Evolutionary conservation across 1,284 basidiomycete genomes (phyloP).

Genomic region (Ustilago nuda): DNA sequence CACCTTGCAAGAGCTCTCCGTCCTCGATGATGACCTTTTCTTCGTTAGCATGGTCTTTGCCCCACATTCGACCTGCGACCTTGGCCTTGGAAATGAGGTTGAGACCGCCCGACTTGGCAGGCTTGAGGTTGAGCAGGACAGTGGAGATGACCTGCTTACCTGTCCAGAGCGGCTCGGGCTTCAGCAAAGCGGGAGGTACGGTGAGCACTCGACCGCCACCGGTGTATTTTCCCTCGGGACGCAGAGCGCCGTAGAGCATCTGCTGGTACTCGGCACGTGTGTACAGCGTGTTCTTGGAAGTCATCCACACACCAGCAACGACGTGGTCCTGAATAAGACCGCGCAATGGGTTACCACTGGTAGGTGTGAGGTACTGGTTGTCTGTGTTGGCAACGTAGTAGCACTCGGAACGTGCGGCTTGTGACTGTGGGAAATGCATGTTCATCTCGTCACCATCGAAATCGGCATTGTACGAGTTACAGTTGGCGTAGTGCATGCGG

Average conservation of each 20-base stretch:
- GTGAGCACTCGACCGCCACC: slow-evolving; percentile 80
- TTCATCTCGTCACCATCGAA: slow-evolving; percentile 99
- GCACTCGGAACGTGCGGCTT: slow-evolving; percentile 87
- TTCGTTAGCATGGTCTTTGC: slow-evolving; percentile 74
- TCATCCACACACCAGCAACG: slow-evolving; percentile 99
- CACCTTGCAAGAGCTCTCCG: slow-evolving; percentile 90
- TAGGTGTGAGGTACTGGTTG: slow-evolving; percentile 98
- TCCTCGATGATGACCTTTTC: slow-evolving; percentile 90
- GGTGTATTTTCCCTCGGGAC: slow-evolving; percentile 84
- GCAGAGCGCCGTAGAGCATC: slow-evolving; percentile 91
- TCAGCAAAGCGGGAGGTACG: slow-evolving; percentile 90
- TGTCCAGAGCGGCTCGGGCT: slow-evolving; percentile 91
- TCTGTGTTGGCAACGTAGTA: slow-evolving; percentile 91
- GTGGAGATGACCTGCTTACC: slow-evolving; percentile 90
- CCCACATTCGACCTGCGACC: slow-evolving; percentile 86
- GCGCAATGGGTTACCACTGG: slow-evolving; percentile 95
- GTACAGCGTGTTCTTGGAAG: slow-evolving; percentile 93
- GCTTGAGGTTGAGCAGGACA: slow-evolving; percentile 82
- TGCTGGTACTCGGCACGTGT: slow-evolving; percentile 96
- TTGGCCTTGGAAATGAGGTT: slow-evolving; percentile 87
- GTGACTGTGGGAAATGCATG: slow-evolving; percentile 97
- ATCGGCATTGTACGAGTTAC: slow-evolving; percentile 99
- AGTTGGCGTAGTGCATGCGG: slow-evolving; percentile 99
- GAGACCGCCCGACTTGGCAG: slow-evolving; percentile 81
- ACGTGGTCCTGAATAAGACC: slow-evolving; percentile 99